Evolutionary conservation across 257 asterid species (phyloP).

Genomic region (Fraxinus anomala): DNA sequence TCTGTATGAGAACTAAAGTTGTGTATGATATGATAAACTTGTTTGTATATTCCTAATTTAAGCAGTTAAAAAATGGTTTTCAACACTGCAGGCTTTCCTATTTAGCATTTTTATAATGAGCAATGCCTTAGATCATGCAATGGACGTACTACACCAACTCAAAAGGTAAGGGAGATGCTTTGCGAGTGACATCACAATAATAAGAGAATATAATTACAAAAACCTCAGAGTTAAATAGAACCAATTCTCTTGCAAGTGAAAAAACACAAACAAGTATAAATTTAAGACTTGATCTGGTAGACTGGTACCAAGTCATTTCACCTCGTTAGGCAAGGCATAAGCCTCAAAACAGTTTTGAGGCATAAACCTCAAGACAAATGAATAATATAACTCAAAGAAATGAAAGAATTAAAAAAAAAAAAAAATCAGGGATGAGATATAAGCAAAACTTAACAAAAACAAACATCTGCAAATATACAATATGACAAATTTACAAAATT

Average conservation of each 20-base stretch:
- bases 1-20: neutral
- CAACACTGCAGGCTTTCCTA: neutral
- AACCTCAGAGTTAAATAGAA: neutral
- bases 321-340: neutral
- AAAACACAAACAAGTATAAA: neutral
- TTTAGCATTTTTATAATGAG: too few relatives aligned
- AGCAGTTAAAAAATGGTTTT: neutral
- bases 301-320: neutral
- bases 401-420: neutral
- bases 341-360: neutral
- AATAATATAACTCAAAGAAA: neutral
- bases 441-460: too few relatives aligned
- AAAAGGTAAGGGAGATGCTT: neutral
- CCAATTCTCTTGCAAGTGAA: neutral
- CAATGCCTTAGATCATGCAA: neutral
- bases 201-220: neutral
- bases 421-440: neutral
- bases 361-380: neutral
- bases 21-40: neutral
- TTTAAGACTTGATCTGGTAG: neutral
- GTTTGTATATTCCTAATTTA: neutral
- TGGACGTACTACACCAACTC: neutral
- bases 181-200: neutral
- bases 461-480: neutral
- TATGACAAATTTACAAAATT: neutral